phyloP scores from a whole-genome alignment of 148 eudicot genomes.

The Vaccinium myrtillus region DNA sequence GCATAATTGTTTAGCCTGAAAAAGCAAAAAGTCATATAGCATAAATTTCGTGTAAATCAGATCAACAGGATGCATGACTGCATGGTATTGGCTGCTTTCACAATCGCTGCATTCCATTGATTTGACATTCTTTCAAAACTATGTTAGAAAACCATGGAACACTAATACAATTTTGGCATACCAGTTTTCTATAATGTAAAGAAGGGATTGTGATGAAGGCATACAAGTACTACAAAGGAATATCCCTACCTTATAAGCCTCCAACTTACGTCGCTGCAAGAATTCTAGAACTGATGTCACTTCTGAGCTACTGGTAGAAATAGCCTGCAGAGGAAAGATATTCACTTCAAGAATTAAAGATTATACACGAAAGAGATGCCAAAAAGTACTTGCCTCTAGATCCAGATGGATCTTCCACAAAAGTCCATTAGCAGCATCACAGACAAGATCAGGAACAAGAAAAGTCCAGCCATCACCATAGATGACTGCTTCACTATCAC shows the following conservation, averaged over 20 bases:
- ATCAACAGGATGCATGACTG: not conserved
- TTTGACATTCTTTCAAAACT: not conserved
- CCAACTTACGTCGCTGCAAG: constrained; percentile 81
- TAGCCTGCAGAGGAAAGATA: constrained; percentile 55
- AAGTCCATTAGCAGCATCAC: constrained; percentile 69
- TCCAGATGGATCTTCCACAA: constrained; percentile 91
- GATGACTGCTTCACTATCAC: constrained; percentile 45
- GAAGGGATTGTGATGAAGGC: not conserved
- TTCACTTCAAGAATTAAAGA: constrained; percentile 16
- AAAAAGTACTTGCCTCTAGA: constrained; percentile 65
- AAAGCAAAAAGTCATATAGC: constrained; percentile 14
- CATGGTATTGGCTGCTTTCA: not conserved
- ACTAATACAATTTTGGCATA: not conserved
- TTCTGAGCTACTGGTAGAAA: constrained; percentile 93
- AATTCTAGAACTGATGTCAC: constrained; percentile 74
- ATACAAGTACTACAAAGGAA: not conserved
- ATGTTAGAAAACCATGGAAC: not conserved
- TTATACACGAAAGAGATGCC: not conserved
- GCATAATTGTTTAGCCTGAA: constrained; percentile 89
- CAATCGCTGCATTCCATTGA: not conserved
- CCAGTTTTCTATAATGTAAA: not conserved
- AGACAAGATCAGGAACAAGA: constrained; percentile 86
- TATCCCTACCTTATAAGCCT: constrained; percentile 71
- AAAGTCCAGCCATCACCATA: constrained; percentile 89
- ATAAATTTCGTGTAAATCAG: not conserved